Base-by-base conservation (phyloP, 257 asterid species). In the Thymus quinquecostatus region DNA sequence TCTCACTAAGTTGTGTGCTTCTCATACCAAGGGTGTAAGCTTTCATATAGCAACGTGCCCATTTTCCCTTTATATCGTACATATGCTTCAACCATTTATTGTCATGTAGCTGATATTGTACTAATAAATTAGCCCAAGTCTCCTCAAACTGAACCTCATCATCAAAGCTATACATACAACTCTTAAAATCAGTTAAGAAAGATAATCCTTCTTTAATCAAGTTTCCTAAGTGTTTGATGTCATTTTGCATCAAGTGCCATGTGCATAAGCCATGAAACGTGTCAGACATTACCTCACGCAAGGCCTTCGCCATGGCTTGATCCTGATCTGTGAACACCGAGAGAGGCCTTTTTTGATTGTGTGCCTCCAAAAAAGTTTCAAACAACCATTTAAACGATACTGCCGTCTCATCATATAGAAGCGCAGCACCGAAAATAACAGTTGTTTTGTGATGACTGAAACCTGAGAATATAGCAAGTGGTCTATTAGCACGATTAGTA, bases 161-260 rank as follows among this genome's bases (percentile, higher is more conserved):
- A 13, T 38, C 66, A 36, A 61, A 21, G 32, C n/a, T 10, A 34
- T 61, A 61, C 49, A 60, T 60, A 38, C 66, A 60, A 30, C 66
- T 58, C 9, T 64, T 64, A 44, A 64, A 64, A 64, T 27, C 21
- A 6, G 21, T 10, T 41, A 62, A 62, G 68, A 64, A 63, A 10
- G 9, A 43, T 10, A 5, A 64, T 43, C 69, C 36, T 9, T 64
- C 69, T 5, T 64, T 64, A 40, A 64, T 64, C 36, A 43, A 44
- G 10, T 64, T 43, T 6, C 69, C 40, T 0, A 43, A 10, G 21
- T 43, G 55, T 38, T 33, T 38, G 51, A 61, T 61, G 38, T 11
- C 54, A 41, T 27, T 43, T 43, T 14, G 69, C 54, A 4, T 40
- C 10, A 63, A 43, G 38, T 64, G 54, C 49, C 30, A 60, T 58